Conservation (phyloP, 1,284 basidiomycete genomes). For the Ustilago bromivora region DNA sequence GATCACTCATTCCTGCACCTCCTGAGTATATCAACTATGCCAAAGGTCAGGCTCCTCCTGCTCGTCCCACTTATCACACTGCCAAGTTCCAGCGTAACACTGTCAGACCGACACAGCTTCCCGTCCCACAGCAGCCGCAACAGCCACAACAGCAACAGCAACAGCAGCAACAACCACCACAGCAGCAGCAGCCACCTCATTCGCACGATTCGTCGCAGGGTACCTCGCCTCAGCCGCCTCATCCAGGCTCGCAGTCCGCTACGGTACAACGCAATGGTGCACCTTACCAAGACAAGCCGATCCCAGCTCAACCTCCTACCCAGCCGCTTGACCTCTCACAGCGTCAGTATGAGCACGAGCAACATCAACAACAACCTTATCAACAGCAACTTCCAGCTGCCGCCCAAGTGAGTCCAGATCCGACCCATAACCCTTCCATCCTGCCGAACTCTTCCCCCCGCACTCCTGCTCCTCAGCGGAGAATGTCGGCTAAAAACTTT, state of each 20-base stretch:
- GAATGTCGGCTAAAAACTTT: conserved; percentile 60
- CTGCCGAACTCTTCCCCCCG: conserved; percentile 9
- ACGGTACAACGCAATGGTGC: conserved; percentile 24
- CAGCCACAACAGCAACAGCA: conserved; percentile 21
- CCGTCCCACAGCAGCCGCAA: conserved; percentile 30
- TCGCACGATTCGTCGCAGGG: conserved; percentile 19
- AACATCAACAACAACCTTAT: conserved; percentile 15
- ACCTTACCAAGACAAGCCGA: conserved; percentile 31
- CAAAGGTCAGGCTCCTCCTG: conserved; percentile 62
- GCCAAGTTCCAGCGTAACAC: conserved; percentile 65
- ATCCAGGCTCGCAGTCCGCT: conserved; percentile 13
- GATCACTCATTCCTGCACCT: conserved; percentile 64
- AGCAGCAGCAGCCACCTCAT: conserved; percentile 21
- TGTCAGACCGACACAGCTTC: conserved; percentile 53
- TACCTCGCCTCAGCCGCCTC: conserved; percentile 24
- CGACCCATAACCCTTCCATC: neutral
- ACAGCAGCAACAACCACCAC: conserved; percentile 18
- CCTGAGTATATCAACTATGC: conserved; percentile 69
- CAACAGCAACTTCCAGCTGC: conserved; percentile 16
- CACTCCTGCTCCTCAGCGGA: conserved; percentile 32
- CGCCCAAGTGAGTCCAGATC: conserved; percentile 38
- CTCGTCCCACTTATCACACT: conserved; percentile 49
- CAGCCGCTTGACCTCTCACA: conserved; percentile 11
- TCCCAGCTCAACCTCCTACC: conserved; percentile 28
- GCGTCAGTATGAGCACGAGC: conserved; percentile 30